phyloP scores from a whole-genome alignment of 768 basidiomycete species.

The Suillus subalutaceus region DNA sequence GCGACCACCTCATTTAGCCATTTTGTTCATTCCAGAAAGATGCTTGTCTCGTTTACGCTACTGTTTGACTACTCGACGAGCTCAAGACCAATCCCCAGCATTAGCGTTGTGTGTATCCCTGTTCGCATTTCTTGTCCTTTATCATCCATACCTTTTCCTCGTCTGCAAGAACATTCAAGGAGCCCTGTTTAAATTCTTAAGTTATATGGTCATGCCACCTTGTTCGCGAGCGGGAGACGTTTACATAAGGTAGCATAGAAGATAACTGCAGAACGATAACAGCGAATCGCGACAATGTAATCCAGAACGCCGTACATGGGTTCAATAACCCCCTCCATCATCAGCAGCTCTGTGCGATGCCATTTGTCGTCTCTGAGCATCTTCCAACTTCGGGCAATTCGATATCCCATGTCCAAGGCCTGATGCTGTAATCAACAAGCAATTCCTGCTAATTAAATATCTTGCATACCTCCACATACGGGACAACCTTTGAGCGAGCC shows the following conservation, averaged over 20 bases:
- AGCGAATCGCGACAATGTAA: neutral
- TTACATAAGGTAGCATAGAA: neutral
- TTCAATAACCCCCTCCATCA: slow-evolving; percentile 54
- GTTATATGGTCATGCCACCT: neutral
- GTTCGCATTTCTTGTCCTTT: neutral
- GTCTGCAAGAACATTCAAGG: neutral
- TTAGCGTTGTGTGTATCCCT: neutral
- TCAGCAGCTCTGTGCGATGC: slow-evolving; percentile 79
- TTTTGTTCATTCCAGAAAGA: neutral
- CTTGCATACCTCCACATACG: slow-evolving; percentile 83
- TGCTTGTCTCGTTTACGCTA: neutral
- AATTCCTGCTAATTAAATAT: neutral
- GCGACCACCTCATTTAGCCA: neutral
- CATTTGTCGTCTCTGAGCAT: slow-evolving; percentile 87
- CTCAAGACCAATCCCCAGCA: neutral
- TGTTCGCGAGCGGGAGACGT: neutral
- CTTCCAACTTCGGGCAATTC: slow-evolving; percentile 97
- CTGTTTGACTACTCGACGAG: neutral
- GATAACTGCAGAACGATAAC: neutral
- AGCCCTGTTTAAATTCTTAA: neutral
- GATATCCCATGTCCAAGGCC: slow-evolving; percentile 93
- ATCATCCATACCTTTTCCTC: neutral
- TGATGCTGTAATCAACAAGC: slow-evolving; percentile 27
- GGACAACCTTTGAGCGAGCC: slow-evolving; percentile 86
- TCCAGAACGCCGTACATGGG: neutral